phyloP scores from a whole-genome alignment of 768 basidiomycete genomes.

The Epithele typhae region DNA sequence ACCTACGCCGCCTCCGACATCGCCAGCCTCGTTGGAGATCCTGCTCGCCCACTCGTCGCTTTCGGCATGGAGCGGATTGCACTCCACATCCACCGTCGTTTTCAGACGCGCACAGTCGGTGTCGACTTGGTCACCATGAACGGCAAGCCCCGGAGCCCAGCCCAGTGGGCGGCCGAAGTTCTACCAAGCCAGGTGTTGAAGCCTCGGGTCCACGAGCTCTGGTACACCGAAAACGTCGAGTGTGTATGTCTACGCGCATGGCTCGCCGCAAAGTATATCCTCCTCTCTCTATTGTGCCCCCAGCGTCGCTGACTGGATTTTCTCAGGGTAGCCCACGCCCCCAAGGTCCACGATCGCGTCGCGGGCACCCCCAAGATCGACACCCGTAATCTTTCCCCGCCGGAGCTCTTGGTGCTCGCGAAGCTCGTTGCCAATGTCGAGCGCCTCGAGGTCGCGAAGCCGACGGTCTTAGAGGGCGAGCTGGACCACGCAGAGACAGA shows the following conservation, averaged over 20 bases:
- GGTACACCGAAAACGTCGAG: constrained; percentile 25
- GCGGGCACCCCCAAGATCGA: constrained; percentile 5
- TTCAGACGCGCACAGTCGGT: too few species aligned
- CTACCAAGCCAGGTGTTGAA: too few species aligned
- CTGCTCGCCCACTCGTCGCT: too few species aligned
- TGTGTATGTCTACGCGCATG: constrained; percentile 36
- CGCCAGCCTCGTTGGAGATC: too few species aligned
- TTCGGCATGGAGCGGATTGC: too few species aligned
- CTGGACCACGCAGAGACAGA: constrained; percentile 23
- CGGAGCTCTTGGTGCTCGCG: constrained; percentile 31
- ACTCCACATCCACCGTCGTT: too few species aligned
- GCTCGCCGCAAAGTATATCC: constrained; percentile 25
- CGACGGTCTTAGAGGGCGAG: constrained; percentile 31
- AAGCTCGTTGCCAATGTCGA: constrained; percentile 29
- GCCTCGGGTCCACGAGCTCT: constrained; percentile 30
- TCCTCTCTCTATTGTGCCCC: too few species aligned
- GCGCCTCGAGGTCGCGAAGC: constrained; percentile 29
- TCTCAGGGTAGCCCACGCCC: constrained; percentile 26
- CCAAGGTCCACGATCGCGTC: neutral
- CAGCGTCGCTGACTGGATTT: neutral
- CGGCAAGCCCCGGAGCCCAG: too few species aligned
- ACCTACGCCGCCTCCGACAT: too few species aligned
- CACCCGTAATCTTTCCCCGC: constrained; percentile 4
- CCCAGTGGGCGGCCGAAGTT: too few species aligned
- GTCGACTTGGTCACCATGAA: too few species aligned